phyloP scores from a whole-genome alignment of 768 basidiomycete genomes.

The Mycena amicta region DNA sequence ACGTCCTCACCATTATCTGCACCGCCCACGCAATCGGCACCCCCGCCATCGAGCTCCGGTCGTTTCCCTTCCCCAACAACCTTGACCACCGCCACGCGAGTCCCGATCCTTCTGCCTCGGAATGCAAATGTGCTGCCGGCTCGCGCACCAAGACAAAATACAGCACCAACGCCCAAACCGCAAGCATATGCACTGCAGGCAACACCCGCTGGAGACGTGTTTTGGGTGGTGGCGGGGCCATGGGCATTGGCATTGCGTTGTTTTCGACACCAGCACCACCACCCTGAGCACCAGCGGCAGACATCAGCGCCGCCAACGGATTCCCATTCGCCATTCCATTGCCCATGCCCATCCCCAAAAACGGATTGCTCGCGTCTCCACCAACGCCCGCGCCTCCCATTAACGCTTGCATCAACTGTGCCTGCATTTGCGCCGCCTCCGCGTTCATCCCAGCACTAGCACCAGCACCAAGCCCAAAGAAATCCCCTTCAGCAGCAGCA shows the following conservation, averaged over 20 bases:
- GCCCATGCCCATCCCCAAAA: conserved; percentile 11
- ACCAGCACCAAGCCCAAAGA: too few relatives aligned
- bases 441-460: too few relatives aligned
- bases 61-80: conserved; percentile 44
- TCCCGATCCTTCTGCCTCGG: conserved; percentile 23
- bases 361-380: too few relatives aligned
- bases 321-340: conserved; percentile 37
- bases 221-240: conserved; percentile 30
- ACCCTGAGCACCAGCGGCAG: conserved; percentile 1
- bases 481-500: too few relatives aligned
- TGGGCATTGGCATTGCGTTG: conserved; percentile 13
- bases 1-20: conserved; percentile 54
- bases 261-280: not conserved
- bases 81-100: conserved; percentile 65
- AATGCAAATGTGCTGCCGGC: conserved; percentile 49
- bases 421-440: conserved; percentile 16
- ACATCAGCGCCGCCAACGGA: conserved; percentile 50
- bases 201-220: conserved; percentile 60
- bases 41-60: conserved; percentile 30
- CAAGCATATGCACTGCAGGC: conserved; percentile 66
- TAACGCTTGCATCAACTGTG: conserved; percentile 64
- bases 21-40: conserved; percentile 45
- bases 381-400: too few relatives aligned
- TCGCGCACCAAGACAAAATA: conserved; percentile 72
- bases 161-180: conserved; percentile 64